Evolutionary conservation across 73 alveolate genomes (phyloP).

Genomic region (Tetrahymena thermophila): DNA sequence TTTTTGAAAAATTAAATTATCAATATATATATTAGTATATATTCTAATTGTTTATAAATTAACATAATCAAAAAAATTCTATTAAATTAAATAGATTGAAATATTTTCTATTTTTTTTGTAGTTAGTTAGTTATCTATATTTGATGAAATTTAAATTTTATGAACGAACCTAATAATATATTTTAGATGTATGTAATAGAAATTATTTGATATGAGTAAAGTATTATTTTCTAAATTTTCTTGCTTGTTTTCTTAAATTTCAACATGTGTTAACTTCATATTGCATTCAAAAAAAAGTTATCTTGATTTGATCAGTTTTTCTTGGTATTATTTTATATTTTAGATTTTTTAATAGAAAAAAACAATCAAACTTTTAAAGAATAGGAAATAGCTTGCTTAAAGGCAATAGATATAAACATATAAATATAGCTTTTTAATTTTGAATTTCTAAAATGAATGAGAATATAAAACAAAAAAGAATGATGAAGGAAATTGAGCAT

Average conservation of each 20-base stretch:
- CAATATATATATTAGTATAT: too few relatives aligned
- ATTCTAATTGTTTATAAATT: too few relatives aligned
- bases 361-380: not conserved
- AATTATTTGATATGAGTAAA: not conserved
- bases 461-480: not conserved
- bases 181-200: not conserved
- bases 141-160: too few relatives aligned
- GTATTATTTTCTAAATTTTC: not conserved
- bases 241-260: not conserved
- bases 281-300: not conserved
- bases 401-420: too few relatives aligned
- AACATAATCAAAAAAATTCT: too few relatives aligned
- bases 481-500: not conserved
- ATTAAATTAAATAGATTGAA: too few relatives aligned
- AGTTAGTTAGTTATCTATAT: too few relatives aligned
- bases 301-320: not conserved
- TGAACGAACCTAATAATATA: not conserved
- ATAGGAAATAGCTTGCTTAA: not conserved
- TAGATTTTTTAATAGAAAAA: not conserved
- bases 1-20: too few relatives aligned
- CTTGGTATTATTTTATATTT: not conserved
- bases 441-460: not conserved
- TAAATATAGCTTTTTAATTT: too few relatives aligned
- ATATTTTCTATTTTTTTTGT: too few relatives aligned
- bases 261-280: not conserved